Base-by-base conservation (phyloP, 768 basidiomycete species). In the Ramaria sp. region DNA sequence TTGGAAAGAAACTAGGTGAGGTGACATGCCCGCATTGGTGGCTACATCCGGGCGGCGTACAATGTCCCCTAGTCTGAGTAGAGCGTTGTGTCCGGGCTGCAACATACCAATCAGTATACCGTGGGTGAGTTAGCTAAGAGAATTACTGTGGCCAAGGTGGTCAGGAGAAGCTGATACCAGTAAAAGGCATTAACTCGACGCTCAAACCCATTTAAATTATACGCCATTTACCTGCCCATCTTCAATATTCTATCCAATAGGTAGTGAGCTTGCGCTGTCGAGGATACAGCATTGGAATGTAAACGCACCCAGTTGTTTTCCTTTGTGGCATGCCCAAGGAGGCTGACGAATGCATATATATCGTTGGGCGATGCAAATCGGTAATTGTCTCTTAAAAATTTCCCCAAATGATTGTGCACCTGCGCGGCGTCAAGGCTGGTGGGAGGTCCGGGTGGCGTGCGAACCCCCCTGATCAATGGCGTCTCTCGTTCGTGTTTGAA, bases 1-100 rank as follows among this genome's bases (percentile, higher is more conserved):
- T 59, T 85, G 81, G 57, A 86, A 86, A 1, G 84, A 84, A 7
- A 85, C 69, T 0, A 64, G 59, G 0, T 66, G 61, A 0, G 60
- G 59, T 49, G 57, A 63, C n/a, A 68, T 68, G 37, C 71, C 77
- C 2, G 74, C 72, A 9, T 59, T 56, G 2, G 65, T 62, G 11
- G 73, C 73, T 30, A 84, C 73, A 1, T 64, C 60, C 0, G 69
- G 63, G 73, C 76, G 82, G 5, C 64, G 65, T 17, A 85, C 63
- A 39, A 83, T 68, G 45, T 81, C 78, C 3, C 64, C 64, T 20
- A 85, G 68, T 33, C 80, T 76, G 5, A 71, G 68, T 33, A 82
- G 64, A 10, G 77, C 78, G 39, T 79, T 78, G 53, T 22, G 4
- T 43, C 46, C 46, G 22, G 33, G 57, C 20, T 60, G 17, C 37